Evolutionary conservation across 805 yeast genomes (phyloP).

Genomic region (Wickerhamomyces silvicola): DNA sequence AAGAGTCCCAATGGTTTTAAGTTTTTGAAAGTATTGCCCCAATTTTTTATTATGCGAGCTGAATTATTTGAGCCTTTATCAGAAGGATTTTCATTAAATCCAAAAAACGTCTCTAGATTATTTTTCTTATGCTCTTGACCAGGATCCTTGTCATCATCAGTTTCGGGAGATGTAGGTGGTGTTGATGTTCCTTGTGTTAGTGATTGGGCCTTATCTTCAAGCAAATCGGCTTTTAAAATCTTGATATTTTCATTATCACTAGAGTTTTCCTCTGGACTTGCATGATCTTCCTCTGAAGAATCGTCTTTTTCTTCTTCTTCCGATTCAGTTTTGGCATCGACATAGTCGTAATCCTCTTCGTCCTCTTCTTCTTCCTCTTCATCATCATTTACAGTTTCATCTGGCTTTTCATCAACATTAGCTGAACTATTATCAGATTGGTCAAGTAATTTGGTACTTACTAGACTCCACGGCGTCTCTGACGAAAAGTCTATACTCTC

Average conservation of each 20-base stretch:
- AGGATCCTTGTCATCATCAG: slow-evolving; percentile 27
- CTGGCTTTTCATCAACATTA: slow-evolving; percentile 21
- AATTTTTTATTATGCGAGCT: slow-evolving; percentile 58
- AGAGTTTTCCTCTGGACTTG: slow-evolving; percentile 6
- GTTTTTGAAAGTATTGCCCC: slow-evolving; percentile 47
- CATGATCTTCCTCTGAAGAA: slow-evolving; percentile 9
- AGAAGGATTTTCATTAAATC: slow-evolving; percentile 45
- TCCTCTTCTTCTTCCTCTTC: slow-evolving; percentile 12
- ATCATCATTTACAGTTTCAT: slow-evolving; percentile 19
- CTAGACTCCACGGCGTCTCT: slow-evolving; percentile 13
- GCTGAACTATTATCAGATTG: slow-evolving; percentile 11
- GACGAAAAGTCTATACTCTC: slow-evolving; percentile 3
- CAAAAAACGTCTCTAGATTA: slow-evolving; percentile 51
- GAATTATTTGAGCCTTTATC: slow-evolving; percentile 64
- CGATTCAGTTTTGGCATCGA: slow-evolving; percentile 6
- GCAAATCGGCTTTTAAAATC: slow-evolving; percentile 20
- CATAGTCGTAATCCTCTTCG: slow-evolving; percentile 16
- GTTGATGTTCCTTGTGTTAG: slow-evolving; percentile 8
- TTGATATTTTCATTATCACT: slow-evolving; percentile 5
- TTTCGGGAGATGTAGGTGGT: slow-evolving; percentile 28
- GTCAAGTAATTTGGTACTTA: slow-evolving; percentile 16
- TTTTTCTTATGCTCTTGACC: slow-evolving; percentile 25
- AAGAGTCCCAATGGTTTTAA: slow-evolving; percentile 62
- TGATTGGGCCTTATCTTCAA: slow-evolving; percentile 12
- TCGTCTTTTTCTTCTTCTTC: slow-evolving; percentile 13